Conservation (phyloP, 2,329 filamentous ascomycete genomes). For the Fusarium avenaceum region DNA sequence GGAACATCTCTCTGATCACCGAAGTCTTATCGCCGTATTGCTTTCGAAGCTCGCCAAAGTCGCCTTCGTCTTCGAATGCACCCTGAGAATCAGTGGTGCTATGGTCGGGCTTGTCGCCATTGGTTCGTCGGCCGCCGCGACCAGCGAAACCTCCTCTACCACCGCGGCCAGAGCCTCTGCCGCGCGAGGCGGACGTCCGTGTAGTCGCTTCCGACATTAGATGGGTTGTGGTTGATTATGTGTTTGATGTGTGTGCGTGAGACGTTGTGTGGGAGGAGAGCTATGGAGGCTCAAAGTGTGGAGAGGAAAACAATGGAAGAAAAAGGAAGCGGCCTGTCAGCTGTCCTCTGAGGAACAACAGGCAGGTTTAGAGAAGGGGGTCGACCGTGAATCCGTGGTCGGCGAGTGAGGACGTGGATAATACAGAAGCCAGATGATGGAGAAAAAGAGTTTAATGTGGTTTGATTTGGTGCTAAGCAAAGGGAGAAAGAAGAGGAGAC, state of each 20-base stretch:
- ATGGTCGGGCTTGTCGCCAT: slow-evolving; percentile 74
- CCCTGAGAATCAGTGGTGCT: slow-evolving; percentile 71
- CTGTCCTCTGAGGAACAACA: slow-evolving; percentile 57
- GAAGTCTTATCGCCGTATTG: slow-evolving; percentile 84
- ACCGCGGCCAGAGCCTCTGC: slow-evolving; percentile 90
- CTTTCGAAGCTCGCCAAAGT: slow-evolving; percentile 92
- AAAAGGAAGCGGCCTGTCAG: slow-evolving; percentile 53
- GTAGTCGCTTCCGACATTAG: slow-evolving; percentile 95
- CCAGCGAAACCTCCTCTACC: slow-evolving; percentile 82
- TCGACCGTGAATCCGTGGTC: slow-evolving; percentile 51
- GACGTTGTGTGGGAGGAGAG: slow-evolving; percentile 47
- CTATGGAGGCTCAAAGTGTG: slow-evolving; percentile 50
- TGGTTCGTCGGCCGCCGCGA: slow-evolving; percentile 79
- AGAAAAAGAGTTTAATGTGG: slow-evolving; percentile 33
- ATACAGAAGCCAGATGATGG: slow-evolving; percentile 49
- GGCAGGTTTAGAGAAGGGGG: slow-evolving; percentile 50
- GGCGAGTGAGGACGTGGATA: slow-evolving; percentile 51
- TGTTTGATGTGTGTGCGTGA: slow-evolving; percentile 45
- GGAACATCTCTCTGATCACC: slow-evolving; percentile 92
- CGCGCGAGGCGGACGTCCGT: slow-evolving; percentile 85
- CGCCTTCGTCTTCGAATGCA: slow-evolving; percentile 83
- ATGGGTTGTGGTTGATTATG: slow-evolving; percentile 58
- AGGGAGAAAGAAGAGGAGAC: slow-evolving; percentile 51
- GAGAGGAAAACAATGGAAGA: slow-evolving; percentile 46
- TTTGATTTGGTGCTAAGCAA: slow-evolving; percentile 48